These are phyloP conservation scores for Vigna mungo DNA, from an alignment of 306 rosid genomes.

Conservation along the genomic window DNA sequence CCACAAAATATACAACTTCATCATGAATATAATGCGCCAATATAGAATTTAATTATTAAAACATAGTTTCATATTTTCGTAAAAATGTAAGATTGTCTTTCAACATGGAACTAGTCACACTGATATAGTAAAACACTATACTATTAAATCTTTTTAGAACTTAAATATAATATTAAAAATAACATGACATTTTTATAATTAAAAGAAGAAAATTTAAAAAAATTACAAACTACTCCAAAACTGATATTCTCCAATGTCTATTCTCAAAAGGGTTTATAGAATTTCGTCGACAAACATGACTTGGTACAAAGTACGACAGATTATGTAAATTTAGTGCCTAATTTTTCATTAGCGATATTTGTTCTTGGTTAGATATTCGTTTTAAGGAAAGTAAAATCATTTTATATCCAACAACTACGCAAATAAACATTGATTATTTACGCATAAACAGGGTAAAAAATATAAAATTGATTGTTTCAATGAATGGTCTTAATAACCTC, in stretches of 20 bases:
- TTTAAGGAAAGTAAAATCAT: neutral
- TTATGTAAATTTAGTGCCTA: neutral
- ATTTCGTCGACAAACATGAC: neutral
- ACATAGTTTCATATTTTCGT: too few species aligned
- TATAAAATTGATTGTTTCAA: neutral
- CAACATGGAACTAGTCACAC: too few species aligned
- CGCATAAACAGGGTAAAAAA: neutral
- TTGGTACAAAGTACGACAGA: neutral
- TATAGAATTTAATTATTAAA: too few species aligned
- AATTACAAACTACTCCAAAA: neutral
- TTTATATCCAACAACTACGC: neutral
- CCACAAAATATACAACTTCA: too few species aligned
- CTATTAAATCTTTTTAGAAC: too few species aligned
- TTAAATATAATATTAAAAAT: too few species aligned
- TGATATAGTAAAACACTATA: too few species aligned
- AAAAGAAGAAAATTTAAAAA: neutral
- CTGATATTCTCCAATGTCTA: too few species aligned
- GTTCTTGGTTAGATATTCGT: neutral
- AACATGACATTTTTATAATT: too few species aligned
- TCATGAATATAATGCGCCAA: too few species aligned
- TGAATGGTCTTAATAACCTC: conserved; percentile 7
- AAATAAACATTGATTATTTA: too few species aligned
- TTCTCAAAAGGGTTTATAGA: neutral
- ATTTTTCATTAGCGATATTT: neutral
- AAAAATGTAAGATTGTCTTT: too few species aligned